Evolutionary conservation across 495 filamentous ascomycete species (phyloP).

Genomic region (Penicillium ucsense): DNA sequence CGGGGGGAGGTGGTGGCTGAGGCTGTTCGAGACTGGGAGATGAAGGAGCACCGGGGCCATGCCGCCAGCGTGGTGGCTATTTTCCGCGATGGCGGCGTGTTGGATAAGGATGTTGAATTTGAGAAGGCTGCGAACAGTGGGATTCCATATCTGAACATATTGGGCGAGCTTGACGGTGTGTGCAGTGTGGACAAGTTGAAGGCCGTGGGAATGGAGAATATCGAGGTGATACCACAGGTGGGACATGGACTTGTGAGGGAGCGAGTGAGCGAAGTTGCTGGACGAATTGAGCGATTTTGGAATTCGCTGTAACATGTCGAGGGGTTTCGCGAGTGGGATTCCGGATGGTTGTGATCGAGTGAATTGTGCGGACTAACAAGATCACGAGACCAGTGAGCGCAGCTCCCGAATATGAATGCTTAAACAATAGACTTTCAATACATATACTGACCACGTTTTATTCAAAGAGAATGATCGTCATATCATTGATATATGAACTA

Average conservation of each 20-base stretch:
- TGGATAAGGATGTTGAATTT: constrained; percentile 31
- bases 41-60: constrained; percentile 32
- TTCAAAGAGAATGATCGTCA: too few species aligned
- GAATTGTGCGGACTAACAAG: too few species aligned
- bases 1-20: constrained; percentile 34
- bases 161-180: constrained; percentile 34
- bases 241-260: constrained; percentile 32
- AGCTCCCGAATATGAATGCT: too few species aligned
- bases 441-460: too few species aligned
- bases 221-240: constrained; percentile 23
- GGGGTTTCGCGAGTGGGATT: neutral
- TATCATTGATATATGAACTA: too few species aligned
- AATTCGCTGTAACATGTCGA: constrained; percentile 1
- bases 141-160: constrained; percentile 19
- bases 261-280: constrained; percentile 21
- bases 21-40: constrained; percentile 36
- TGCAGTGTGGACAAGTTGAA: constrained; percentile 22
- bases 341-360: neutral
- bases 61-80: constrained; percentile 31
- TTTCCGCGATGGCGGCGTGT: constrained; percentile 30
- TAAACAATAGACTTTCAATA: too few species aligned
- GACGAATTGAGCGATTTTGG: constrained; percentile 25
- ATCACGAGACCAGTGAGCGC: too few species aligned
- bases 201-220: constrained; percentile 26
- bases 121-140: constrained; percentile 15